phyloP scores from a whole-genome alignment of 176 grass and related monocot species.

The Musa itinerans region DNA sequence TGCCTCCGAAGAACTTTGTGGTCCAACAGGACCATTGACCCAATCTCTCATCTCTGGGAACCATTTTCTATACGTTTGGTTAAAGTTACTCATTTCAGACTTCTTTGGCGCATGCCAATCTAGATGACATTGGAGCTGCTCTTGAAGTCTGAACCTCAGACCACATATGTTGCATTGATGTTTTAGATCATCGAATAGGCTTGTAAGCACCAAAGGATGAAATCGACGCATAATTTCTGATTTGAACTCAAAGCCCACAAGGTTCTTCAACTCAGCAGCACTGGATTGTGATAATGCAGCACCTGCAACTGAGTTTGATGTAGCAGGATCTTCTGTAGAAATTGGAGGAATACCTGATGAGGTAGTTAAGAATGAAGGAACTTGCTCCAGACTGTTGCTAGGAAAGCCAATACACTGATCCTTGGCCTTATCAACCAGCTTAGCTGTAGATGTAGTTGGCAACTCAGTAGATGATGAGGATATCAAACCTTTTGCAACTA shows the following conservation, averaged over 20 bases:
- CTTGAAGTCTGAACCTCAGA: constrained; percentile 55
- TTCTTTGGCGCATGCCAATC: constrained; percentile 34
- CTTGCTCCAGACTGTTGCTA: constrained; percentile 6
- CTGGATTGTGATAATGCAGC: constrained; percentile 18
- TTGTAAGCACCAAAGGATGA: constrained; percentile 53
- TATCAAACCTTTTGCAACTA: constrained; percentile 90
- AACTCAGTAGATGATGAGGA: constrained; percentile 49
- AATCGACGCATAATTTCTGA: constrained; percentile 57
- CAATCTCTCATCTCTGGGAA: constrained; percentile 41
- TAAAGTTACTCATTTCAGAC: constrained; percentile 20
- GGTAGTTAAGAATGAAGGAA: constrained; percentile 21
- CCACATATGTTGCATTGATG: constrained; percentile 72
- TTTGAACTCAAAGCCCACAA: constrained; percentile 73
- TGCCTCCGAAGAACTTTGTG: constrained; percentile 24
- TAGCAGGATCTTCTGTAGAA: constrained; percentile 27
- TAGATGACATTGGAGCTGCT: constrained; percentile 44
- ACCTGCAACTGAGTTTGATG: constrained; percentile 18
- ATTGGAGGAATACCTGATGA: background rate
- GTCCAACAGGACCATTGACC: constrained; percentile 32
- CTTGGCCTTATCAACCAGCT: constrained; percentile 21
- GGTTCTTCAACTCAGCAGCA: constrained; percentile 24
- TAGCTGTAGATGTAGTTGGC: constrained; percentile 19
- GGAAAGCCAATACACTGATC: constrained; percentile 4
- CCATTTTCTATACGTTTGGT: constrained; percentile 62
- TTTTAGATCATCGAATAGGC: constrained; percentile 55